Percentiles rank a stretch among this genome's conserved stretches.
phyloP scores from a whole-genome alignment of 2,329 filamentous ascomycete genomes.

The Scopulariopsis brevicaulis region DNA sequence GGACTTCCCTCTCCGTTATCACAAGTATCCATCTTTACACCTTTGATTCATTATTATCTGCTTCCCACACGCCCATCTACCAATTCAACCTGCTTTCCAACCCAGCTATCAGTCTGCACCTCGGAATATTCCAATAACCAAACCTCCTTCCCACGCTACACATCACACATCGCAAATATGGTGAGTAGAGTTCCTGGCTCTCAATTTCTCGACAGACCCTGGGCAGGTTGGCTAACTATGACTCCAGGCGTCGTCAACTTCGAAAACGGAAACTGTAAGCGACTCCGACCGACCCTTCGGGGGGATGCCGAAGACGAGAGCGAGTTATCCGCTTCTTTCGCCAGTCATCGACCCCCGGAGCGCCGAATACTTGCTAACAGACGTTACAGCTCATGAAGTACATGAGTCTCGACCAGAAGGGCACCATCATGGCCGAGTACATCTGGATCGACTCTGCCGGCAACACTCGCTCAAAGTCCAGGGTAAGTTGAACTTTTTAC shows the following conservation, averaged over 20 bases:
- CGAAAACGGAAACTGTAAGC: conserved; percentile 4
- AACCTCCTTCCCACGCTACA: background rate
- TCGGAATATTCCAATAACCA: background rate
- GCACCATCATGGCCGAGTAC: conserved; percentile 85
- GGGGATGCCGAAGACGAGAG: background rate
- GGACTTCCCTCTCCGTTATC: background rate
- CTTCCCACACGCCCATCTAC: background rate
- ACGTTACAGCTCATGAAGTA: conserved; percentile 72
- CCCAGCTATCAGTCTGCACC: no score
- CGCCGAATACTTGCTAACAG: conserved; percentile 4
- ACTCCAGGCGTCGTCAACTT: background rate
- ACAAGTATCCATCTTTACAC: conserved; percentile 1
- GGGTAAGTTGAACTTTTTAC: conserved; percentile 52
- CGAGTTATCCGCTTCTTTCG: background rate
- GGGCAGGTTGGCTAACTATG: background rate
- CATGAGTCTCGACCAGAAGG: conserved; percentile 81
- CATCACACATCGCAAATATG: conserved; percentile 6
- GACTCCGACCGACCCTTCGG: background rate
- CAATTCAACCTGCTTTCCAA: background rate
- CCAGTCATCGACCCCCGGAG: background rate
- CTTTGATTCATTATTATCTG: background rate
- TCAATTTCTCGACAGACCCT: background rate
- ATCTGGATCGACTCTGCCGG: conserved; percentile 86
- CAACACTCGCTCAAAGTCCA: conserved; percentile 86
- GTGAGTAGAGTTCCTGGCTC: background rate